Evolutionary conservation across 768 basidiomycete genomes (phyloP).

Genomic region (Trametes cubensis): DNA sequence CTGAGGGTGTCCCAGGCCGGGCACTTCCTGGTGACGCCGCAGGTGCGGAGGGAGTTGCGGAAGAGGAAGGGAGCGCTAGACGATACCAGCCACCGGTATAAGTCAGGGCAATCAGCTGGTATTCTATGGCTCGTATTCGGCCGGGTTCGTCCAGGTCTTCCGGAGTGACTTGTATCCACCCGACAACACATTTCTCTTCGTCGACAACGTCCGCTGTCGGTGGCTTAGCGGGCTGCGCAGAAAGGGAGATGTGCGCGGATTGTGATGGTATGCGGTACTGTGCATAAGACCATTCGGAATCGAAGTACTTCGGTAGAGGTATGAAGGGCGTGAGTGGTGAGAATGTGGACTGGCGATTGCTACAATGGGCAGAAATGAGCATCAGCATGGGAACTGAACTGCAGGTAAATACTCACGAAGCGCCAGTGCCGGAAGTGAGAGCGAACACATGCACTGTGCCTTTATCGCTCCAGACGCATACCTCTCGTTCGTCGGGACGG

Average conservation of each 20-base stretch:
- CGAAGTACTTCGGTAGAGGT: slow-evolving; percentile 87
- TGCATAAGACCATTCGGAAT: slow-evolving; percentile 96
- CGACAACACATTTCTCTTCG: slow-evolving; percentile 84
- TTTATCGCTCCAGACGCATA: slow-evolving; percentile 95
- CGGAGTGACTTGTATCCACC: slow-evolving; percentile 69
- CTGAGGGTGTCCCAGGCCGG: neutral
- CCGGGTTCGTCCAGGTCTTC: slow-evolving; percentile 39
- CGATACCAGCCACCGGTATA: slow-evolving; percentile 94
- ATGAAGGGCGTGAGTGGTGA: slow-evolving; percentile 80
- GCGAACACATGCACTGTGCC: slow-evolving; percentile 92
- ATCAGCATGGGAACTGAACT: neutral
- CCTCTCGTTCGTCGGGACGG: slow-evolving; percentile 80
- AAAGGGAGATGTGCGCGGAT: slow-evolving; percentile 78
- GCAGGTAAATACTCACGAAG: slow-evolving; percentile 54
- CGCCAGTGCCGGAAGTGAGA: slow-evolving; percentile 58
- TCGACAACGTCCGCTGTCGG: slow-evolving; percentile 65
- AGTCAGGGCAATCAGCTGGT: slow-evolving; percentile 84
- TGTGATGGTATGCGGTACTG: slow-evolving; percentile 88
- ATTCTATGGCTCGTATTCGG: slow-evolving; percentile 44
- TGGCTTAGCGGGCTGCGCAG: slow-evolving; percentile 60
- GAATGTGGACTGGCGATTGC: slow-evolving; percentile 84
- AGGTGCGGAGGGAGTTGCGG: slow-evolving; percentile 27
- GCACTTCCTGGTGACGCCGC: slow-evolving; percentile 20
- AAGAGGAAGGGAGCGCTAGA: slow-evolving; percentile 58
- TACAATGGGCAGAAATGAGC: slow-evolving; percentile 32